A percentile compares a stretch with the other conserved stretches of the same genome.
Conservation (phyloP, 1,139 yeast species). For the Geotrichum bryndzae region DNA sequence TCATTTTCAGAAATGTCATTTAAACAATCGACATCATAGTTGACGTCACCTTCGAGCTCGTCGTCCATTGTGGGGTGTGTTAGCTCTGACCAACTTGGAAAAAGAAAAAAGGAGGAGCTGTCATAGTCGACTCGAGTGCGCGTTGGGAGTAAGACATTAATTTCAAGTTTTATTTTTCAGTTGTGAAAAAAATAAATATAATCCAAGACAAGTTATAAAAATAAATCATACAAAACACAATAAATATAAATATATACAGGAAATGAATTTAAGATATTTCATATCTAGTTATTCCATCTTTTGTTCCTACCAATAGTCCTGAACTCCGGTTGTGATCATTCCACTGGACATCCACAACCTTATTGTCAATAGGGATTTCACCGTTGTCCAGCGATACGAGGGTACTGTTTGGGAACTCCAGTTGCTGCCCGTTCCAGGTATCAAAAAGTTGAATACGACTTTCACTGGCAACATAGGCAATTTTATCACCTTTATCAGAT, state of each 20-base stretch:
- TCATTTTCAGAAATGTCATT: neutral
- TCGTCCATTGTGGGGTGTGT: neutral
- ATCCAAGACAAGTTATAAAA: neutral
- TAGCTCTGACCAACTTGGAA: neutral
- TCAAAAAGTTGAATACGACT: neutral
- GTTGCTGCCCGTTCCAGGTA: neutral
- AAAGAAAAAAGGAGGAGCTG: neutral
- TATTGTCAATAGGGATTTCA: neutral
- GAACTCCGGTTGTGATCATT: neutral
- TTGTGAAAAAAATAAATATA: neutral
- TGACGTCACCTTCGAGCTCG: neutral
- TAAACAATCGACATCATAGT: neutral
- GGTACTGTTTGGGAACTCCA: neutral
- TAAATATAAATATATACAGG: neutral
- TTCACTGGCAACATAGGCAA: neutral
- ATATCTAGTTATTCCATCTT: neutral
- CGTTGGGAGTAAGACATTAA: neutral
- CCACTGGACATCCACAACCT: neutral
- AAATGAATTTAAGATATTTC: neutral
- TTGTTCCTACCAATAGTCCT: neutral
- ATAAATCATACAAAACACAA: too few relatives aligned
- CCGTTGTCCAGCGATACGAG: neutral
- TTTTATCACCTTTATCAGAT: neutral
- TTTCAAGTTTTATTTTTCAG: neutral
- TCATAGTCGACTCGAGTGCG: neutral